phyloP scores from a whole-genome alignment of 257 asterid species.

The Jacaranda copaia region DNA sequence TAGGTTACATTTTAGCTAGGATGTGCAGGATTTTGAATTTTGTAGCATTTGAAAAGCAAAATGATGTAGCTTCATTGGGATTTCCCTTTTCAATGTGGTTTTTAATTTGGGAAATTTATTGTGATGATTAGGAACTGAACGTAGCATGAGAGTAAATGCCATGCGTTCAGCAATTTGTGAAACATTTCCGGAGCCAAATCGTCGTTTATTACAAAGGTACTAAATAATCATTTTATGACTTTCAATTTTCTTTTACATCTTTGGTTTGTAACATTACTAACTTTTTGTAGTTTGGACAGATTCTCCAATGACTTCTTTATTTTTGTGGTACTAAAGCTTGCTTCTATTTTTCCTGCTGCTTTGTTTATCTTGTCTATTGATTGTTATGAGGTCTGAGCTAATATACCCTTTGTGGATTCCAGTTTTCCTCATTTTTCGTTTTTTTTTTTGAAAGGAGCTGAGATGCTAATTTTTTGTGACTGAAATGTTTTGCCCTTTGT shows the following conservation, averaged over 20 bases:
- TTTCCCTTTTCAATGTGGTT: slow-evolving; percentile 27
- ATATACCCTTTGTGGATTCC: neutral
- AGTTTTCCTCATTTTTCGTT: neutral
- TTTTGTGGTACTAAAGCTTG: neutral
- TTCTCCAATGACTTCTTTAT: neutral
- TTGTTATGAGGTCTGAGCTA: neutral
- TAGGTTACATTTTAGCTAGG: neutral
- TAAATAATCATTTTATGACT: neutral
- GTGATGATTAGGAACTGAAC: slow-evolving; percentile 76
- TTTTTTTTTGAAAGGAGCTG: neutral
- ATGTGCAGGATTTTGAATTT: neutral
- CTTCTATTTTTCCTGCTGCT: slow-evolving; percentile 17
- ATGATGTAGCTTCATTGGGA: slow-evolving; percentile 1
- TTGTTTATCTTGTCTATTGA: slow-evolving; percentile 12
- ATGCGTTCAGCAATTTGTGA: slow-evolving; percentile 96
- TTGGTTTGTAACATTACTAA: slow-evolving; percentile 26
- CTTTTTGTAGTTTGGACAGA: slow-evolving; percentile 15
- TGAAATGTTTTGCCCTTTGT: too few relatives aligned
- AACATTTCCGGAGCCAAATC: slow-evolving; percentile 99
- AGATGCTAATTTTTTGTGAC: neutral
- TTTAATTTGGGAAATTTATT: slow-evolving; percentile 30
- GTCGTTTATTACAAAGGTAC: slow-evolving; percentile 92
- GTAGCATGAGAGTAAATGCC: slow-evolving; percentile 74
- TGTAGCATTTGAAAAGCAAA: slow-evolving; percentile 6
- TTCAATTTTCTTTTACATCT: slow-evolving; percentile 9